Evolutionary conservation across 129 eudicot genomes (phyloP), one percentile per base, ranked within the genome.

Genomic region (Sambucus nigra): DNA sequence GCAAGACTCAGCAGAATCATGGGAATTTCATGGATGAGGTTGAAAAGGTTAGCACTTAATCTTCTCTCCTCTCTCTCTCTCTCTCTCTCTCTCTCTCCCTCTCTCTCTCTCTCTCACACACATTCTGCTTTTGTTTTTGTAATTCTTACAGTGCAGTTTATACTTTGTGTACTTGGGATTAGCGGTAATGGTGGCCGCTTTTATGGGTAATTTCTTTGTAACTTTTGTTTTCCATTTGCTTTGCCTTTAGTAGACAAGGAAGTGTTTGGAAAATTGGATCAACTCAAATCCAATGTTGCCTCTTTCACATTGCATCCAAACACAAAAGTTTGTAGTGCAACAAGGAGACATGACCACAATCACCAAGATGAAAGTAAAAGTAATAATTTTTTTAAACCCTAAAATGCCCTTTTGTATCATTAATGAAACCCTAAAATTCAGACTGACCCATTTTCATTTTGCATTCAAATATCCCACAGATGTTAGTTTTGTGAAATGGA

Each of bases 141-240:
- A 13, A 21, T 17, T 69, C 44, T 40, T 50, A 44, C 95, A 89
- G 98, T 91, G 98, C 71, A 85, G 94, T 49, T 82, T 91, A 32
- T 84, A 79, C 76, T 91, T 81, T 50, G 86, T 91, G 23, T 85
- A 76, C 84, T 59, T 91, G 76, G 98, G 95, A 51, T 38, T 76
- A 26, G 89, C 76, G 44, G 95, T 91, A 47, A 78, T 85, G 95
- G 72, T 71, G 62, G 69, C 80, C 64, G 98, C 94, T 22, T 91
- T 91, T 71, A 62, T 85, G 94, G 98, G 98, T 89, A 81, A 66
- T n/a, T 39, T 53, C 1, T 0, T 33, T 61, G 20, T 8, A 16
- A 24, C 33, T 23, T 45, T 44, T 40, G 56, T 25, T n/a, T 13
- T 35, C 40, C 11, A n/a, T 35, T 25, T 27, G 25, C 40, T 26